phyloP scores from a whole-genome alignment of 2,329 filamentous ascomycete species.

The Mariannaea sp. region DNA sequence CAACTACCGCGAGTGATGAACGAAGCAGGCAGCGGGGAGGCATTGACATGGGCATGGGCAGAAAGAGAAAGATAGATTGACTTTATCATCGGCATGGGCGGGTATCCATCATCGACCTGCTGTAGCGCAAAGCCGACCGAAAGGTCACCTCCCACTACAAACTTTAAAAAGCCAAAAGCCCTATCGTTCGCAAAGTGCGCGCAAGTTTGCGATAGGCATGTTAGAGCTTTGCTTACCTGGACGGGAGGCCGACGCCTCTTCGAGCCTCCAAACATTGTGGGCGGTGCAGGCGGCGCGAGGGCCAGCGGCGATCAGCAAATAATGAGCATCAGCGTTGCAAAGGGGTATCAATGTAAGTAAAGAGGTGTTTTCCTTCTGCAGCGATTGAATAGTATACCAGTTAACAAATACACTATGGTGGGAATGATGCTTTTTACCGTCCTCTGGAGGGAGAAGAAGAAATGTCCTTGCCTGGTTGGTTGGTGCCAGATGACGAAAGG shows the following conservation, averaged over 20 bases:
- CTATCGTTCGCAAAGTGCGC: slow-evolving; percentile 18
- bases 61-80: too few species aligned
- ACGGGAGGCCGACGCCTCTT: slow-evolving; percentile 54
- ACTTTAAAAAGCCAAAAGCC: slow-evolving; percentile 31
- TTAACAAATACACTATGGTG: slow-evolving; percentile 10
- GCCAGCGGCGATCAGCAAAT: slow-evolving; percentile 25
- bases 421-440: slow-evolving; percentile 10
- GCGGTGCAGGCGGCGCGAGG: slow-evolving; percentile 15
- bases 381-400: slow-evolving; percentile 21
- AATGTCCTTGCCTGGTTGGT: slow-evolving; percentile 24
- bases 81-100: slow-evolving; percentile 5
- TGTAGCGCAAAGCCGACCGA: slow-evolving; percentile 1
- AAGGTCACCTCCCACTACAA: slow-evolving; percentile 24
- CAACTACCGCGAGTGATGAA: slow-evolving; percentile 9
- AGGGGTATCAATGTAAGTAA: slow-evolving; percentile 7
- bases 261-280: slow-evolving; percentile 56
- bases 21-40: slow-evolving; percentile 1
- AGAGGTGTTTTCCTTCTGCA: neutral
- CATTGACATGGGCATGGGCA: too few species aligned
- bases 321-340: slow-evolving; percentile 29
- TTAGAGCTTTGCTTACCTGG: slow-evolving; percentile 51
- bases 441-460: slow-evolving; percentile 20
- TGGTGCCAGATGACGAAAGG: slow-evolving; percentile 34
- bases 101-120: neutral
- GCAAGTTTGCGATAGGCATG: neutral